Evolutionary conservation across 768 basidiomycete species (phyloP).

Genomic region (Macrocybe gigantea): DNA sequence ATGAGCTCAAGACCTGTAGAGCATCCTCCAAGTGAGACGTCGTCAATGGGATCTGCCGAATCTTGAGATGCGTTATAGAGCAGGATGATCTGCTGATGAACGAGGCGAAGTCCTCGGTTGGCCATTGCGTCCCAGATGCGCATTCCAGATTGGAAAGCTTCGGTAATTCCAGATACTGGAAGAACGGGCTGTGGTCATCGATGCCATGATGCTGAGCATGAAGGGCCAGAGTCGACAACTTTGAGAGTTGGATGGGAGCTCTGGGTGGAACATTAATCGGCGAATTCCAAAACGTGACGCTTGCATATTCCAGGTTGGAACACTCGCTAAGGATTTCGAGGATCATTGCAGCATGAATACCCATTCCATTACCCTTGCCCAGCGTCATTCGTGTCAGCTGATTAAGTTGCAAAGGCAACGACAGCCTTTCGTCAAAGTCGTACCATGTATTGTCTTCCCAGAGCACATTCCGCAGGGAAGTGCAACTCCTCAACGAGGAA

Average conservation of each 20-base stretch:
- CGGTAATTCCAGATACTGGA: constrained; percentile 2
- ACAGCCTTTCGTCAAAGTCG: neutral
- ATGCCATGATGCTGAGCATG: neutral
- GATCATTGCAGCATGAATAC: neutral
- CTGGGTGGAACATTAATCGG: neutral
- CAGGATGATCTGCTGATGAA: constrained; percentile 3
- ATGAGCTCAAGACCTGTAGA: neutral
- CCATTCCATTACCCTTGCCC: neutral
- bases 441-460: constrained; percentile 4
- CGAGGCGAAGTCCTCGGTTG: neutral
- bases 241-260: constrained; percentile 4
- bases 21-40: neutral
- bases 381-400: constrained; percentile 5
- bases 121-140: neutral
- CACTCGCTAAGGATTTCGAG: constrained; percentile 4
- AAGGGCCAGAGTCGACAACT: constrained; percentile 4
- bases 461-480: constrained; percentile 1
- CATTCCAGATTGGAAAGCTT: constrained; percentile 4
- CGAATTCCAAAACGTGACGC: neutral
- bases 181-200: neutral
- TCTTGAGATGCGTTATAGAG: no score
- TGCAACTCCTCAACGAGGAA: neutral
- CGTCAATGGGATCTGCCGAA: no score
- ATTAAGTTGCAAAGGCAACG: neutral
- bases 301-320: constrained; percentile 2